phyloP scores from a whole-genome alignment of 1,284 basidiomycete genomes.

The Anthracocystis setariae region DNA sequence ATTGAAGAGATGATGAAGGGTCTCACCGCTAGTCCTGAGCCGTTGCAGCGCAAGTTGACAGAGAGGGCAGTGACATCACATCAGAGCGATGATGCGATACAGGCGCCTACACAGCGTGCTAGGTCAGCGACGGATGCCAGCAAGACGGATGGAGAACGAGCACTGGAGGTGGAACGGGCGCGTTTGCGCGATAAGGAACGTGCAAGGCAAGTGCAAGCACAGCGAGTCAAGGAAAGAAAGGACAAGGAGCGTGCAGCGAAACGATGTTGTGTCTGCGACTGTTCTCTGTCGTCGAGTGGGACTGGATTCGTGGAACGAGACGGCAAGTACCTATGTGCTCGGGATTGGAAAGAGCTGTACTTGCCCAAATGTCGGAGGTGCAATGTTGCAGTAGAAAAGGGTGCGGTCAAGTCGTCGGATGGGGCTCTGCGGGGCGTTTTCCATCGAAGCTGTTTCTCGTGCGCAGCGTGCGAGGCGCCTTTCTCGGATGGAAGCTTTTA shows the following conservation, averaged over 20 bases:
- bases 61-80: neutral
- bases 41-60: constrained; percentile 15
- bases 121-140: constrained; percentile 1
- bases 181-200: constrained; percentile 37
- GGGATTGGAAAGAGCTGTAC: constrained; percentile 58
- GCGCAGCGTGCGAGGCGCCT: constrained; percentile 51
- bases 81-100: neutral
- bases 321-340: constrained; percentile 52
- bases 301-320: constrained; percentile 56
- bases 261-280: constrained; percentile 51
- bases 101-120: constrained; percentile 2
- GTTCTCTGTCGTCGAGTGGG: constrained; percentile 46
- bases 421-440: constrained; percentile 57
- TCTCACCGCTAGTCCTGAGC: constrained; percentile 33
- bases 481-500: constrained; percentile 57
- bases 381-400: constrained; percentile 43
- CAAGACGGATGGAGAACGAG: constrained; percentile 32
- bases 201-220: constrained; percentile 28
- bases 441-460: constrained; percentile 54
- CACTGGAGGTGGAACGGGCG: constrained; percentile 32
- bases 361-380: constrained; percentile 60
- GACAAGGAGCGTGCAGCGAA: constrained; percentile 34
- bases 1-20: constrained; percentile 56
- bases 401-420: constrained; percentile 57
- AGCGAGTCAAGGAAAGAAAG: constrained; percentile 33